Conservation (phyloP, 2,329 filamentous ascomycete species). For the Laburnicola sp. region DNA sequence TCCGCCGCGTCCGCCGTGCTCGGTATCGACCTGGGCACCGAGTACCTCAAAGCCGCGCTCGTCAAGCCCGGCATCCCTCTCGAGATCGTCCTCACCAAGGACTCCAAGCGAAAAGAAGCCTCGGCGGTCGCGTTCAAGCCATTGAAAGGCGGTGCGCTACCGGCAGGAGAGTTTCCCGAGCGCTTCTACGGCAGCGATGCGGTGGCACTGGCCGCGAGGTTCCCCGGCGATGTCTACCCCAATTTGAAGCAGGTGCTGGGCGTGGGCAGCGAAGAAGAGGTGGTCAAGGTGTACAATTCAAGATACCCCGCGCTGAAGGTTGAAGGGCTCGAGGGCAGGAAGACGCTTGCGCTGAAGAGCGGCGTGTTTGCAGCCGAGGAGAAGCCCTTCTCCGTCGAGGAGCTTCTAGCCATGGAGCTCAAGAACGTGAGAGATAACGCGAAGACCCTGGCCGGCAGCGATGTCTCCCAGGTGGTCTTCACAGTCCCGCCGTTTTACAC, state of each 20-base stretch:
- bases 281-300: conserved; percentile 69
- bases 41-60: conserved; percentile 93
- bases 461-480: conserved; percentile 80
- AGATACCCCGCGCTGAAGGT: conserved; percentile 79
- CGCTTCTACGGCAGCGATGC: conserved; percentile 91
- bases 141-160: conserved; percentile 64
- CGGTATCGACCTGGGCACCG: conserved; percentile 90
- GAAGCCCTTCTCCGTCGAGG: conserved; percentile 74
- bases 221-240: conserved; percentile 90
- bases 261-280: conserved; percentile 59
- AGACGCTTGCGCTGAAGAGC: conserved; percentile 81
- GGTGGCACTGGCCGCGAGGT: conserved; percentile 80
- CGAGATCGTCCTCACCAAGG: conserved; percentile 96
- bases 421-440: conserved; percentile 90
- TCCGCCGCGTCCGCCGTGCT: conserved; percentile 76
- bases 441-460: conserved; percentile 75
- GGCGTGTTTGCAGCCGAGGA: conserved; percentile 69
- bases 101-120: conserved; percentile 93
- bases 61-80: conserved; percentile 97
- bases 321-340: conserved; percentile 59
- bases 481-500: conserved; percentile 92
- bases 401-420: conserved; percentile 93
- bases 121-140: conserved; percentile 95
- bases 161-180: conserved; percentile 70
- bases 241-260: conserved; percentile 93